Evolutionary conservation across 176 grass and related monocot genomes (phyloP).

Genomic region (Cymbopogon citratus): DNA sequence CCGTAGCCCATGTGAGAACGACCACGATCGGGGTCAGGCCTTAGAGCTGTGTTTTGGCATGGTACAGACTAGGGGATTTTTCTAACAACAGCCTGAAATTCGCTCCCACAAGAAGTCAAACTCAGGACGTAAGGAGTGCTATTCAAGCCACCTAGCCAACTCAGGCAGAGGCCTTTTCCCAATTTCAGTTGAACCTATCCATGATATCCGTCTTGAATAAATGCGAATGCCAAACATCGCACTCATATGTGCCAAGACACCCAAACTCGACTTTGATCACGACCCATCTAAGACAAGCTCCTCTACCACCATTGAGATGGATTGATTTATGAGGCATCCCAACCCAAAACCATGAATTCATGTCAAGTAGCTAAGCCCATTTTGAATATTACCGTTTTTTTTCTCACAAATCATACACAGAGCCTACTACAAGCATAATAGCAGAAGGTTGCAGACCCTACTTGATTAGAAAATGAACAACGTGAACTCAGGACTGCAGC

Average conservation of each 20-base stretch:
- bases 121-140: background rate
- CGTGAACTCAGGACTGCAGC: background rate
- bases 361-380: background rate
- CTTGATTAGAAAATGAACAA: background rate
- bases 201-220: background rate
- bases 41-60: background rate
- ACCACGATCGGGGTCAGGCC: background rate
- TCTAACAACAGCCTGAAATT: background rate
- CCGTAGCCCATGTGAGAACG: background rate
- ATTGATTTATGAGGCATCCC: background rate
- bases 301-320: background rate
- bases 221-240: background rate
- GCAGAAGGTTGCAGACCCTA: background rate
- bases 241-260: background rate
- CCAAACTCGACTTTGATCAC: background rate
- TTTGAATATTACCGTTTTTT: background rate
- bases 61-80: background rate
- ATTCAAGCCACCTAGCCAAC: background rate
- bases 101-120: background rate
- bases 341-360: slow-evolving; percentile 9
- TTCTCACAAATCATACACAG: background rate
- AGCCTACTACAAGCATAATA: background rate
- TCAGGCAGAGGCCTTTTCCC: background rate
- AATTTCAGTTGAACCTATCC: background rate
- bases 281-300: background rate